Conservation (phyloP, 2,329 filamentous ascomycete genomes). For the Juglanconis juglandina region DNA sequence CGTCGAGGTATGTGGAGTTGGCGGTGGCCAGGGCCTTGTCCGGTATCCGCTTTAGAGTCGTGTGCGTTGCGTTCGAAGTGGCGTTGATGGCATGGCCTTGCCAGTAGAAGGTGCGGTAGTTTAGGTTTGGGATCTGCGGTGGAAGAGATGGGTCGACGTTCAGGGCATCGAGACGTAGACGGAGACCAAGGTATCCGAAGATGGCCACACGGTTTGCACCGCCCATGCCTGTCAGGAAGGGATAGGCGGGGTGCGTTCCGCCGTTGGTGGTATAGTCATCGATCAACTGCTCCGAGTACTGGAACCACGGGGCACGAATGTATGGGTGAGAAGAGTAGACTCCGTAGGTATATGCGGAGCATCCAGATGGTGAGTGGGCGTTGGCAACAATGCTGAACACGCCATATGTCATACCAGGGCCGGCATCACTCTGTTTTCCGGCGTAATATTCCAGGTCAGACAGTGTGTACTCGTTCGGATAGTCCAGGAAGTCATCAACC, state of each 20-base stretch:
- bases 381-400: slow-evolving; percentile 17
- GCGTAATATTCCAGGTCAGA: slow-evolving; percentile 16
- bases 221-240: slow-evolving; percentile 13
- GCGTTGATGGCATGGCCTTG: slow-evolving; percentile 16
- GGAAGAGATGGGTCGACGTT: slow-evolving; percentile 15
- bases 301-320: slow-evolving; percentile 14
- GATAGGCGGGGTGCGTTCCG: slow-evolving; percentile 14
- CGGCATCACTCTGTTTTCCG: slow-evolving; percentile 9
- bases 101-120: slow-evolving; percentile 18
- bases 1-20: slow-evolving; percentile 49
- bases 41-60: slow-evolving; percentile 19
- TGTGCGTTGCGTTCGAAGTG: slow-evolving; percentile 28
- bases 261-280: slow-evolving; percentile 16
- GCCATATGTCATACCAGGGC: slow-evolving; percentile 17
- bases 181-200: slow-evolving; percentile 15
- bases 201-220: slow-evolving; percentile 15
- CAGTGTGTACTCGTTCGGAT: slow-evolving; percentile 11
- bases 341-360: slow-evolving; percentile 14
- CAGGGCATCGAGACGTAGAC: slow-evolving; percentile 11
- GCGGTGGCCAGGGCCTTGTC: slow-evolving; percentile 43
- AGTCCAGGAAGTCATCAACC: slow-evolving; percentile 16
- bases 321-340: slow-evolving; percentile 13
- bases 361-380: slow-evolving; percentile 13
- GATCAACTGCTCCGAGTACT: slow-evolving; percentile 17
- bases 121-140: slow-evolving; percentile 8